Evolutionary conservation across 2,329 filamentous ascomycete genomes (phyloP), one percentile per base, ranked within the genome.

Genomic region (Zymoseptoria brevis): DNA sequence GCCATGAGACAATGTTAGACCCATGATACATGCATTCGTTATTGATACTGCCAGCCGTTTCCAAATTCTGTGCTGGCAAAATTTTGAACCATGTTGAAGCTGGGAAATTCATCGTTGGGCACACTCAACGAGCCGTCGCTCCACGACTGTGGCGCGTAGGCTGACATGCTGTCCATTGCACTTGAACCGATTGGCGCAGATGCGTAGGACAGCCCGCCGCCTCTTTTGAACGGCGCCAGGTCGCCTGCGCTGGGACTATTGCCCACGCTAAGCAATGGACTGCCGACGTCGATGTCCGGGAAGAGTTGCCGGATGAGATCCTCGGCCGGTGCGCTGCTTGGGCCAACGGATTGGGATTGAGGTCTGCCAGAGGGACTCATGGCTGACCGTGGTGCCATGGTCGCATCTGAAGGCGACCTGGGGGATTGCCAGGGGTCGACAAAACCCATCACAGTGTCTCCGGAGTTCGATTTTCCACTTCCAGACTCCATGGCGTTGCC

Each of bases 41-140:
- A 71, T 68, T 69, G 68, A 51, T 59, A 61, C 24, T 63, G 48
- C 69, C 68, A 70, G 48, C 58, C 62, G 54, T 57, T 61, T 11
- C 45, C 45, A 57, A 67, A 67, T 30, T 68, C 65, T 16, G 62
- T 60, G 57, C 60, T 65, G 48, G 66, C 54, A 53, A 69, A 73
- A 56, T 69, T 65, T 30, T 69, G 65, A 56, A 67, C 64, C 26
- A 70, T 64, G 48, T 67, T 65, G 59, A 68, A 70, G 26, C 65
- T 61, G 35, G 66, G 57, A 57, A 68, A 72, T 53, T 65, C 64
- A 57, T 72, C 69, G 50, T 64, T 66, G 22, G 69, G 66, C 2
- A 71, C 65, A 58, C 63, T 69, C 58, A 72, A 58, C 3, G 70
- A 70, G 35, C 69, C 68, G 57, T 73, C 70, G 19, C 64, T 66